A percentile compares a stretch with the other conserved stretches of the same genome.
Conservation (phyloP, 2,329 filamentous ascomycete genomes). For the Colletotrichum tropicale region DNA sequence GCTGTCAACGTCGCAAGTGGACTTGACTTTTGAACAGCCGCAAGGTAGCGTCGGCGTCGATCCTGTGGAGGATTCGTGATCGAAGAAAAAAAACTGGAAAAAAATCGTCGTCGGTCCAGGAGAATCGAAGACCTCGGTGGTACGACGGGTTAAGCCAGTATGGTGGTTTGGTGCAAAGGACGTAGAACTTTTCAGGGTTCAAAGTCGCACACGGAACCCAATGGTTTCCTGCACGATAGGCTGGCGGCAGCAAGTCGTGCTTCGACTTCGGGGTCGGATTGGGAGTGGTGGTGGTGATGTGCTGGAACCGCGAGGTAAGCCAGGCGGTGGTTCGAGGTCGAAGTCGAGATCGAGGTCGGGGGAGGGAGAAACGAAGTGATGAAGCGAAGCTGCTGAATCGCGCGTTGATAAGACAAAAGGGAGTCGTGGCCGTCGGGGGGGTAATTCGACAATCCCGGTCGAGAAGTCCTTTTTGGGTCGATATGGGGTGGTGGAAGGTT, state of each 20-base stretch:
- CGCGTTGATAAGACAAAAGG: slow-evolving; percentile 5
- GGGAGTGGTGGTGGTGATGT: not conserved
- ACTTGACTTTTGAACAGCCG: not conserved
- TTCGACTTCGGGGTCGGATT: slow-evolving; percentile 5
- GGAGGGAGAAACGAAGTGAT: not conserved
- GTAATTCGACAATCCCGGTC: slow-evolving; percentile 8
- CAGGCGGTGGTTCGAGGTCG: not conserved
- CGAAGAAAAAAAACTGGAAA: not conserved
- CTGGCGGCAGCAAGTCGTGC: slow-evolving; percentile 26
- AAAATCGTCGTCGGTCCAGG: not conserved
- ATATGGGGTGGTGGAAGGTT: not conserved
- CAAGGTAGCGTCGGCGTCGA: not conserved
- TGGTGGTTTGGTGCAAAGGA: not conserved
- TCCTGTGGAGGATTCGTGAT: not conserved
- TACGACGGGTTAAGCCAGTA: not conserved
- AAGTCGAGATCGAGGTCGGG: not conserved
- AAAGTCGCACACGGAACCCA: slow-evolving; percentile 23
- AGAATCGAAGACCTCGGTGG: not conserved
- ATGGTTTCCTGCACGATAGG: slow-evolving; percentile 30
- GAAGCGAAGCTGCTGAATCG: not conserved
- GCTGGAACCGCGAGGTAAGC: not conserved
- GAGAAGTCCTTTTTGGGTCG: not conserved
- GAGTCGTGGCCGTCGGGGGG: not conserved
- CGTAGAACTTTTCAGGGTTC: not conserved
- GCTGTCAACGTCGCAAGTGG: slow-evolving; percentile 10